phyloP scores from a whole-genome alignment of 805 yeast species.

The Zygosaccharomyces lentus region DNA sequence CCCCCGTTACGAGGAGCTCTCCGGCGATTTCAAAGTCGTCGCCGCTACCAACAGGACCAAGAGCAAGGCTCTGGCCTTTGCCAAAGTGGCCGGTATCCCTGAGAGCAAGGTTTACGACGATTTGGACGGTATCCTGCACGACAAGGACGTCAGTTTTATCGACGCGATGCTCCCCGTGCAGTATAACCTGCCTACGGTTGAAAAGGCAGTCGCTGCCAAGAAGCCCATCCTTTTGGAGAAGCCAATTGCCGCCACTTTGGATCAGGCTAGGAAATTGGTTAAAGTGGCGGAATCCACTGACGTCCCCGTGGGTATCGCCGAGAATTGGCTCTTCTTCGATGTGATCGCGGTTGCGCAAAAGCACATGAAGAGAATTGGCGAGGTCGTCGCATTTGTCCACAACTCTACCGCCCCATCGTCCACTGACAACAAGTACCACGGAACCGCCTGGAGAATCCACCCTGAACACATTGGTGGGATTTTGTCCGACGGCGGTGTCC shows the following conservation, averaged over 20 bases:
- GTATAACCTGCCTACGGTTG: constrained; percentile 62
- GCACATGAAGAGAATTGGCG: constrained; percentile 68
- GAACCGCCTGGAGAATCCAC: constrained; percentile 79
- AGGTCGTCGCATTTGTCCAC: constrained; percentile 62
- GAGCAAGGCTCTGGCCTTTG: constrained; percentile 78
- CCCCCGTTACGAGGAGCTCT: constrained; percentile 58
- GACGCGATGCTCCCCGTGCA: constrained; percentile 92
- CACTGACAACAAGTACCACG: constrained; percentile 52
- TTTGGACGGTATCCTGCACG: constrained; percentile 59
- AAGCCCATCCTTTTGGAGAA: constrained; percentile 85
- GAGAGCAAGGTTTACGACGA: constrained; percentile 51
- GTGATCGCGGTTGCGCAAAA: constrained; percentile 53
- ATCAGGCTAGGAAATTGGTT: constrained; percentile 78
- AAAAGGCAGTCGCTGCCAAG: constrained; percentile 62
- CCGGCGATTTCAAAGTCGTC: constrained; percentile 49
- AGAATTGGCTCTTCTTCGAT: constrained; percentile 77
- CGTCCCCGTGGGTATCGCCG: constrained; percentile 71
- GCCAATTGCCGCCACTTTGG: constrained; percentile 84
- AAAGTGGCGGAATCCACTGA: constrained; percentile 55
- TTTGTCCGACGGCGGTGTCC: constrained; percentile 94
- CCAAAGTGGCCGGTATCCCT: constrained; percentile 54
- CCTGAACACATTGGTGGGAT: constrained; percentile 94
- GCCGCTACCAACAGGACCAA: constrained; percentile 83
- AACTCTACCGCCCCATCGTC: constrained; percentile 71
- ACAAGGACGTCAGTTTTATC: constrained; percentile 62